Percentiles rank a stretch among this genome's conserved stretches.
phyloP scores from a whole-genome alignment of 345 rosid genomes.

The Diplotaxis tenuifolia region DNA sequence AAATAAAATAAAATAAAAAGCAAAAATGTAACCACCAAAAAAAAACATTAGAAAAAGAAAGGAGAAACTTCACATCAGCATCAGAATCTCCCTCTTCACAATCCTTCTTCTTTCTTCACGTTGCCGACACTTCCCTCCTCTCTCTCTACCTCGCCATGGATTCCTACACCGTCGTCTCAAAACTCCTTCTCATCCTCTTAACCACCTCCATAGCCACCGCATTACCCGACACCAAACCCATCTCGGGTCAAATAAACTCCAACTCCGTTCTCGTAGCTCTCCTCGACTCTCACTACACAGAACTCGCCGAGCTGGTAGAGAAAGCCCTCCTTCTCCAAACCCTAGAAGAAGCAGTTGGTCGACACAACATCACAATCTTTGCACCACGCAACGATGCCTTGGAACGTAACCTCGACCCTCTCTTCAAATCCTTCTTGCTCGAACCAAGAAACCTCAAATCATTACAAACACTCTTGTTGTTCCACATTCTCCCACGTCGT shows the following conservation, averaged over 20 bases:
- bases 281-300: slow-evolving; percentile 92
- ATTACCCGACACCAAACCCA: slow-evolving; percentile 45
- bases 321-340: slow-evolving; percentile 84
- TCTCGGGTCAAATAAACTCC: slow-evolving; percentile 64
- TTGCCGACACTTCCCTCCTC: slow-evolving; percentile 36
- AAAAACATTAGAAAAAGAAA: slow-evolving; percentile 8
- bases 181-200: slow-evolving; percentile 39
- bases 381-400: slow-evolving; percentile 88
- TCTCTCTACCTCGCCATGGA: slow-evolving; percentile 49
- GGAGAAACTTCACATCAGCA: slow-evolving; percentile 35
- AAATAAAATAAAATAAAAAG: background rate
- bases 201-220: slow-evolving; percentile 34
- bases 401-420: slow-evolving; percentile 80
- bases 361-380: slow-evolving; percentile 84
- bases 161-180: slow-evolving; percentile 43
- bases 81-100: slow-evolving; percentile 15
- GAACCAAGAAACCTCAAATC: slow-evolving; percentile 87
- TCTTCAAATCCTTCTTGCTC: slow-evolving; percentile 84
- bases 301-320: slow-evolving; percentile 80
- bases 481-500: slow-evolving; percentile 72
- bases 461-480: slow-evolving; percentile 65
- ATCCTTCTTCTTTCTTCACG: slow-evolving; percentile 20
- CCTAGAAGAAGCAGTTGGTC: slow-evolving; percentile 77
- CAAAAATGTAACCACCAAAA: slow-evolving; percentile 13
- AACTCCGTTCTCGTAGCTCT: slow-evolving; percentile 90